phyloP scores from a whole-genome alignment of 1,284 basidiomycete species.

The Pterula multifida region DNA sequence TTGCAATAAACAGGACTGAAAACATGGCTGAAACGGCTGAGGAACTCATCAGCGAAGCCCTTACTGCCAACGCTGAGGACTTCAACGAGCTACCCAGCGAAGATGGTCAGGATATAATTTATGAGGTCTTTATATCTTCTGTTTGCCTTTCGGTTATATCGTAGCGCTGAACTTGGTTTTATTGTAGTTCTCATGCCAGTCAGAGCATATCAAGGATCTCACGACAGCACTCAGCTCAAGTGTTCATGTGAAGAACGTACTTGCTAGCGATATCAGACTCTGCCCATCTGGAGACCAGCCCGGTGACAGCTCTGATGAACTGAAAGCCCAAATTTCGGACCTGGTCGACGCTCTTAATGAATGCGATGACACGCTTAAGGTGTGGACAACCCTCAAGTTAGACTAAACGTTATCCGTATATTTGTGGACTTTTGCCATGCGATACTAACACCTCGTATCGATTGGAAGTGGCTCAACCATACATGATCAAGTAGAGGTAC shows the following conservation, averaged over 20 bases:
- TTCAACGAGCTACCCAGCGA: constrained; percentile 26
- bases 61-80: constrained; percentile 43
- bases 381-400: constrained; percentile 42
- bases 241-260: constrained; percentile 26
- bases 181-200: constrained; percentile 42
- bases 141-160: background rate
- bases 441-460: too few relatives aligned
- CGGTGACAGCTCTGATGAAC: constrained; percentile 24
- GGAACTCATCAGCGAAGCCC: constrained; percentile 34
- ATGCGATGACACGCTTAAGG: constrained; percentile 49
- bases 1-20: constrained; percentile 30
- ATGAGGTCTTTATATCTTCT: constrained; percentile 26
- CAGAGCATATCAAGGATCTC: constrained; percentile 32
- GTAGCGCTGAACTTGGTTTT: background rate
- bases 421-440: too few relatives aligned
- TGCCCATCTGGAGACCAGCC: constrained; percentile 28
- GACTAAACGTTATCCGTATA: too few relatives aligned
- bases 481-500: too few relatives aligned
- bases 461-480: too few relatives aligned
- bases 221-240: constrained; percentile 23
- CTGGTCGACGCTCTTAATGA: constrained; percentile 48
- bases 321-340: constrained; percentile 28
- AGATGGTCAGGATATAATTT: constrained; percentile 20
- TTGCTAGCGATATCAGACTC: constrained; percentile 49
- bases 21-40: constrained; percentile 35